A percentile compares a stretch with the other conserved stretches of the same genome.
Evolutionary conservation across 148 eudicot genomes (phyloP).

Genomic region (Dysphania ambrosioides): DNA sequence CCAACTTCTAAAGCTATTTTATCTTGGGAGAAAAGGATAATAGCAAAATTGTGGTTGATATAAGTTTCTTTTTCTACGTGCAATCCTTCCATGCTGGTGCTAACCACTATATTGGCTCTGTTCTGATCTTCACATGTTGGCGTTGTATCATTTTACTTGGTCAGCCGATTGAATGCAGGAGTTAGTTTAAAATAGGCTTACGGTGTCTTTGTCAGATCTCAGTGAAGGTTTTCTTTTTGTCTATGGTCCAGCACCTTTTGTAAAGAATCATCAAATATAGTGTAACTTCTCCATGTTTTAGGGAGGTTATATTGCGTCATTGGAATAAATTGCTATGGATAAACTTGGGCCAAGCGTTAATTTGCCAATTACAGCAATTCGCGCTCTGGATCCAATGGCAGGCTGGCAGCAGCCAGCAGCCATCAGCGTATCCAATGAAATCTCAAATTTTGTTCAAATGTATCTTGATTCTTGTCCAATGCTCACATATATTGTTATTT

Average conservation of each 20-base stretch:
- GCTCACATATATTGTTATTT: neutral
- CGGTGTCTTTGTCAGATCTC: conserved; percentile 5
- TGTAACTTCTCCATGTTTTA: neutral
- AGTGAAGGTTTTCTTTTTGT: neutral
- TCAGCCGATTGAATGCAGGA: neutral
- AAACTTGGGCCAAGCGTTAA: neutral
- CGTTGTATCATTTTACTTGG: conserved; percentile 11
- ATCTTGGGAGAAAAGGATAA: neutral
- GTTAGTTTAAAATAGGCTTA: neutral
- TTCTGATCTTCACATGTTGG: conserved; percentile 18
- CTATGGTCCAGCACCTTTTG: conserved; percentile 9
- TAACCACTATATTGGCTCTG: conserved; percentile 13
- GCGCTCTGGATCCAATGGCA: neutral
- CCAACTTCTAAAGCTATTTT: neutral
- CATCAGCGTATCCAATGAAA: neutral
- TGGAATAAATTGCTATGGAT: neutral
- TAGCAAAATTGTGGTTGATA: conserved; percentile 23
- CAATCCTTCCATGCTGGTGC: conserved; percentile 23
- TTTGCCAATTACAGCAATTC: conserved; percentile 3
- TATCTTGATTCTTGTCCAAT: neutral
- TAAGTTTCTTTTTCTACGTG: conserved; percentile 20
- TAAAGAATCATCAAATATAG: conserved; percentile 13
- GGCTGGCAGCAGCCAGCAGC: too few species aligned
- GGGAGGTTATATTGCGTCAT: neutral
- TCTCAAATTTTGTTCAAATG: conserved; percentile 1